Evolutionary conservation across 2,329 filamentous ascomycete species (phyloP), one percentile per base, ranked within the genome.

Genomic region (Cladosporium sp.): DNA sequence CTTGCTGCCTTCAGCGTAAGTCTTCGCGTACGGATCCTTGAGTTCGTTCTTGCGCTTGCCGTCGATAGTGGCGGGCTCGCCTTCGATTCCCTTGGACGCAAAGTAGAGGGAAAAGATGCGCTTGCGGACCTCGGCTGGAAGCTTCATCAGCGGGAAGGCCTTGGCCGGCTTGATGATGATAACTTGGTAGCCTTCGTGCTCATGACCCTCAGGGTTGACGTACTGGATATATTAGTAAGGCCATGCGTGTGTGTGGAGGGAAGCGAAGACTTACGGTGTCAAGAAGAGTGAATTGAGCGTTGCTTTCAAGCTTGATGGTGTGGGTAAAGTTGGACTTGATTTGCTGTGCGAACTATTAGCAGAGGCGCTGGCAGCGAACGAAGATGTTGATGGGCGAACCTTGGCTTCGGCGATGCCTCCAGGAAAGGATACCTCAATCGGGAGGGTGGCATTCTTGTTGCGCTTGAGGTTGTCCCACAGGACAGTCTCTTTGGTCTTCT

Each of bases 121-220:
- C 10, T 43, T 53, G 33, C 65, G 67, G 19, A 66, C 55, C 9
- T 61, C 59, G 2, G 54, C 35, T 0, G 64, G 58, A 0, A 72
- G 62, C 22, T 59, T 57, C 46, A 68, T 45, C 59, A 71, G 65
- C 0, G 53, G 56, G 58, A 72, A 70, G 0, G 67, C 61, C 43
- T 62, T 59, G 28, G 63, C 60, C 2, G 68, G 67, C 18, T 63
- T 62, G 52, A 72, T 28, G 22, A 71, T 46, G 48, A 72, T 61
- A 10, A 65, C 68, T 50, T 70, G 64, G 44, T 63, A 55, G 14
- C 68, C 68, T 31, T 59, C 61, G 40, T 64, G 61, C 8, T 50
- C 10, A 3, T 57, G 55, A 19, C 68, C 67, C 10, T 66, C 63
- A 1, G 62, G 58, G 42, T 69, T 56, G 22, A 65, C 49, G 37